Evolutionary conservation across 495 filamentous ascomycete genomes (phyloP).

Genomic region (Astrothelium macrocarpum): DNA sequence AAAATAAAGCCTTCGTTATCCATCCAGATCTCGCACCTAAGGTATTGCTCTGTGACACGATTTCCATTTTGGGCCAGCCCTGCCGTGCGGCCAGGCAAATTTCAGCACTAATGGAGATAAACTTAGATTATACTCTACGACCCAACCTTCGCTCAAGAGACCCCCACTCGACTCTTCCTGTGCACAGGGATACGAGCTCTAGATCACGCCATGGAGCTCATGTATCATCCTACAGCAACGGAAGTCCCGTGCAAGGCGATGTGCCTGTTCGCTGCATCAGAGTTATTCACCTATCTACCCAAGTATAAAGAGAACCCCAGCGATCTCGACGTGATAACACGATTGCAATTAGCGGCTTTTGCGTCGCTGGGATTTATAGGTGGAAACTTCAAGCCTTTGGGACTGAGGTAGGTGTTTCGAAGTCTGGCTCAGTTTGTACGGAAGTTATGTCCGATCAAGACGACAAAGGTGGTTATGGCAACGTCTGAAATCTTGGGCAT

Average conservation of each 20-base stretch:
- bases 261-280: conserved; percentile 20
- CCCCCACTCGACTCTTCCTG: conserved; percentile 22
- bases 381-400: conserved; percentile 5
- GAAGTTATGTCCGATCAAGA: no score
- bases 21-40: conserved; percentile 21
- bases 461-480: no score
- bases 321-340: conserved; percentile 14
- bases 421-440: neutral
- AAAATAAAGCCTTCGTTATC: conserved; percentile 21
- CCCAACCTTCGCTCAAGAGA: conserved; percentile 20
- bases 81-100: no score
- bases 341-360: conserved; percentile 19
- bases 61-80: no score
- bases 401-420: neutral
- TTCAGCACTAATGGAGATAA: no score
- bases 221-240: conserved; percentile 25
- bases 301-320: conserved; percentile 19
- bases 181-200: conserved; percentile 23
- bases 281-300: conserved; percentile 22
- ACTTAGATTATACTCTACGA: conserved; percentile 28
- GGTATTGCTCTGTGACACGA: no score
- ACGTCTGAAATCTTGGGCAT: no score
- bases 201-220: conserved; percentile 25
- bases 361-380: conserved; percentile 10
- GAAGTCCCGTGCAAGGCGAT: conserved; percentile 24